phyloP scores from a whole-genome alignment of 345 rosid genomes.

The Carallia brachiata region DNA sequence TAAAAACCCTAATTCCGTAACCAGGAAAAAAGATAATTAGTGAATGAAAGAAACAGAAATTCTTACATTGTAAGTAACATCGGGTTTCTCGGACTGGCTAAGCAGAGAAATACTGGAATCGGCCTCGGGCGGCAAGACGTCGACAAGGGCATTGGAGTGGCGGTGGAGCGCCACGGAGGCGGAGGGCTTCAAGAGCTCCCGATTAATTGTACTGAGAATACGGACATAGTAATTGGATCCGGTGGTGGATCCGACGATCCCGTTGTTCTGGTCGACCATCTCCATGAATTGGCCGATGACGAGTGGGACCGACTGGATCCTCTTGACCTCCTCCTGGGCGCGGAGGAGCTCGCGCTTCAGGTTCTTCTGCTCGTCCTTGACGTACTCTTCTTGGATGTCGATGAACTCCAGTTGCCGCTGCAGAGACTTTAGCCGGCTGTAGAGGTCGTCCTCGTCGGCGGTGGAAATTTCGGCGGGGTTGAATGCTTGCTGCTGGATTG shows the following conservation, averaged over 20 bases:
- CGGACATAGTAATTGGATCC: conserved; percentile 96
- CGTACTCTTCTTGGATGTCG: conserved; percentile 93
- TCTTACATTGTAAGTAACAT: conserved; percentile 75
- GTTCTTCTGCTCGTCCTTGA: conserved; percentile 95
- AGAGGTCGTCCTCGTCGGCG: conserved; percentile 80
- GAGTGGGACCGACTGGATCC: conserved; percentile 94
- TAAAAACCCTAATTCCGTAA: neutral
- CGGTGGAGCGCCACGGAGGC: conserved; percentile 99
- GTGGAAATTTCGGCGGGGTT: conserved; percentile 22
- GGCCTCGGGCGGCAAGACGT: conserved; percentile 96
- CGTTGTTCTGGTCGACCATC: conserved; percentile 99
- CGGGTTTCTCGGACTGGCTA: conserved; percentile 97
- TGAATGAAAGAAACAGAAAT: neutral
- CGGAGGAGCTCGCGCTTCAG: conserved; percentile 83
- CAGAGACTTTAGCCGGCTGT: conserved; percentile 69
- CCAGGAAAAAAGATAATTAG: neutral
- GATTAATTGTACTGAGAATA: conserved; percentile 86
- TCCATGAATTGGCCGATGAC: conserved; percentile 99
- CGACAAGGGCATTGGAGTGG: conserved; percentile 93
- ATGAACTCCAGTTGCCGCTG: conserved; percentile 85
- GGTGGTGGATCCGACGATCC: conserved; percentile 98
- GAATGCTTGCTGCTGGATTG: conserved; percentile 12
- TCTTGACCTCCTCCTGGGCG: conserved; percentile 96
- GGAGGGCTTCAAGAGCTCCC: conserved; percentile 91
- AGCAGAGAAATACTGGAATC: conserved; percentile 97